These are phyloP conservation scores for Ophiostoma populinum DNA, from an alignment of 2,329 filamentous ascomycete genomes.

Conservation along the genomic window DNA sequence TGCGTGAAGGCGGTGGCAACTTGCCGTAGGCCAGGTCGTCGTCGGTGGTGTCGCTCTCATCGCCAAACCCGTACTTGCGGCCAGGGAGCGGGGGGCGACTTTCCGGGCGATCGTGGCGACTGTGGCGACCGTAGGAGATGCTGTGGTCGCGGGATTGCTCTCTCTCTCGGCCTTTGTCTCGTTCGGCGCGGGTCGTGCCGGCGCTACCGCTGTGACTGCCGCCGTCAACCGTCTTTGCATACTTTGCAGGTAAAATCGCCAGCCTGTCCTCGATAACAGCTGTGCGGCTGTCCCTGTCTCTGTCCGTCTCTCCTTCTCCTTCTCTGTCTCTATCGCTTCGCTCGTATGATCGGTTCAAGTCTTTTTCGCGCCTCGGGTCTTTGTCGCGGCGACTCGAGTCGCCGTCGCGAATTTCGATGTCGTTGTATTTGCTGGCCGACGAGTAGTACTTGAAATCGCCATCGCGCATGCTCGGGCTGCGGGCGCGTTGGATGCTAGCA, in stretches of 20 bases:
- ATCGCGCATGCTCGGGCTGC: background rate
- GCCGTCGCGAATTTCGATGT: constrained; percentile 15
- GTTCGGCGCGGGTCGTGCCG: constrained; percentile 3
- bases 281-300: constrained; percentile 14
- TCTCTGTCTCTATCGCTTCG: constrained; percentile 15
- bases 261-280: constrained; percentile 21
- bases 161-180: constrained; percentile 13
- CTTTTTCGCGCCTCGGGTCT: constrained; percentile 13
- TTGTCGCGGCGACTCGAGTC: constrained; percentile 15
- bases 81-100: no score
- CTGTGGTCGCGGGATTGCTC: constrained; percentile 11
- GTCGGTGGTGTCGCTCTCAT: constrained; percentile 6
- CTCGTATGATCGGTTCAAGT: constrained; percentile 17
- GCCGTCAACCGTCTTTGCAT: constrained; percentile 18
- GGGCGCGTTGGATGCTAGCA: constrained; percentile 12
- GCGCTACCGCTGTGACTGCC: background rate
- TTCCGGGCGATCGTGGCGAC: no score
- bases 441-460: constrained; percentile 18
- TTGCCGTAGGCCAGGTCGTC: constrained; percentile 32
- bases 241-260: constrained; percentile 30
- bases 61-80: no score
- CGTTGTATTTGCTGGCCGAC: constrained; percentile 19
- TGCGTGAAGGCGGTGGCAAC: constrained; percentile 8
- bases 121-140: no score
- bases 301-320: constrained; percentile 13